Evolutionary conservation across 768 basidiomycete genomes (phyloP).

Genomic region (Paxillus involutus): DNA sequence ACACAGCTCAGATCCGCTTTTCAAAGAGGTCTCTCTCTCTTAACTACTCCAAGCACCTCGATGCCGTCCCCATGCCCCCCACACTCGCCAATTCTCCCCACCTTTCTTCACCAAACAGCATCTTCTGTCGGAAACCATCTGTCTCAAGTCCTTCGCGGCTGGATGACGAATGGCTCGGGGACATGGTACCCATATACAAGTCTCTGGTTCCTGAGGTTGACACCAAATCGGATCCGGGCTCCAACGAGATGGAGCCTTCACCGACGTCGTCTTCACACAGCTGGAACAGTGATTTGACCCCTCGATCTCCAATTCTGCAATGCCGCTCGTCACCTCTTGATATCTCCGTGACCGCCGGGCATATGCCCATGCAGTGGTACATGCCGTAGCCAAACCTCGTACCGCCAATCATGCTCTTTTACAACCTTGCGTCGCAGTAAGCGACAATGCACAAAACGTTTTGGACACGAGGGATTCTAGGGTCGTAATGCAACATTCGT

Average conservation of each 20-base stretch:
- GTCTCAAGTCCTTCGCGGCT: slow-evolving; percentile 44
- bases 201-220: slow-evolving; percentile 10
- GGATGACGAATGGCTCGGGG: slow-evolving; percentile 63
- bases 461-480: slow-evolving; percentile 19
- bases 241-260: slow-evolving; percentile 11
- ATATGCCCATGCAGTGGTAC: slow-evolving; percentile 6
- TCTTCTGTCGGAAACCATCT: slow-evolving; percentile 41
- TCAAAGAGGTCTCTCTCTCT: slow-evolving; percentile 20
- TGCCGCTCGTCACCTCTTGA: slow-evolving; percentile 21
- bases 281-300: slow-evolving; percentile 10
- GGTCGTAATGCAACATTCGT: background rate
- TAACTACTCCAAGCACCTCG: slow-evolving; percentile 22
- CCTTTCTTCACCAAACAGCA: slow-evolving; percentile 50
- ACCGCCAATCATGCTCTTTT: slow-evolving; percentile 13
- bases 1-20: background rate
- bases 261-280: slow-evolving; percentile 22
- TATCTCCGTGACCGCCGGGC: slow-evolving; percentile 12
- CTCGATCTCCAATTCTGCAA: slow-evolving; percentile 21
- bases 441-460: slow-evolving; percentile 19
- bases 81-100: slow-evolving; percentile 55
- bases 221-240: slow-evolving; percentile 14
- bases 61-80: slow-evolving; percentile 53
- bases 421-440: slow-evolving; percentile 22
- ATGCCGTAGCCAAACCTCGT: slow-evolving; percentile 11
- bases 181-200: slow-evolving; percentile 49